These are phyloP conservation scores for Coemansia sp. DNA, from an alignment of 192 early-diverging fungal species.

Conservation along the genomic window DNA sequence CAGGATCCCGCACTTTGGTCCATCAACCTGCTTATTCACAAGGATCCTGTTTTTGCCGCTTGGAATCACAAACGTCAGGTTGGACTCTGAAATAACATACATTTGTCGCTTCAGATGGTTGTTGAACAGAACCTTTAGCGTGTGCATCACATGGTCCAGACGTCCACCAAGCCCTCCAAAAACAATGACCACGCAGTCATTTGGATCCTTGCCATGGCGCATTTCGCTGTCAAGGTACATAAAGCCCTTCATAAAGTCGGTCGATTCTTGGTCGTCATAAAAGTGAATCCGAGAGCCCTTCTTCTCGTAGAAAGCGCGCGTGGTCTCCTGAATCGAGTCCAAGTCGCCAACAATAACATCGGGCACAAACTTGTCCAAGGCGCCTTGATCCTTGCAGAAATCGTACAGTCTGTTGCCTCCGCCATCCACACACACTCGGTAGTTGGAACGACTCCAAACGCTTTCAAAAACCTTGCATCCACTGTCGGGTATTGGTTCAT, in stretches of 20 bases:
- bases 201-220: constrained; percentile 6
- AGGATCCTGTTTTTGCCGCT: constrained; percentile 66
- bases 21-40: constrained; percentile 66
- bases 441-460: constrained; percentile 46
- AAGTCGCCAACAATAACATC: constrained; percentile 83
- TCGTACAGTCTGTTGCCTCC: constrained; percentile 87
- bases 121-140: constrained; percentile 73
- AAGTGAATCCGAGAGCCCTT: constrained; percentile 9
- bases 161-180: constrained; percentile 83
- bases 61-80: constrained; percentile 66
- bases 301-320: constrained; percentile 67
- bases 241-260: constrained; percentile 93
- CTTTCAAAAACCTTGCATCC: constrained; percentile 29
- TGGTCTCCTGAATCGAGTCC: constrained; percentile 71
- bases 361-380: constrained; percentile 48
- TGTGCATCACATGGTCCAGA: constrained; percentile 86
- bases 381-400: constrained; percentile 49
- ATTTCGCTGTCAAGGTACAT: constrained; percentile 37
- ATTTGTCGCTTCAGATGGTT: constrained; percentile 59
- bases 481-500: constrained; percentile 63
- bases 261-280: constrained; percentile 63
- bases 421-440: constrained; percentile 82
- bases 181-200: constrained; percentile 66
- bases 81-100: constrained; percentile 70
- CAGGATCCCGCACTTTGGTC: constrained; percentile 86